Base-by-base conservation (phyloP, 805 yeast species). In the Jamesozyma gamospora region DNA sequence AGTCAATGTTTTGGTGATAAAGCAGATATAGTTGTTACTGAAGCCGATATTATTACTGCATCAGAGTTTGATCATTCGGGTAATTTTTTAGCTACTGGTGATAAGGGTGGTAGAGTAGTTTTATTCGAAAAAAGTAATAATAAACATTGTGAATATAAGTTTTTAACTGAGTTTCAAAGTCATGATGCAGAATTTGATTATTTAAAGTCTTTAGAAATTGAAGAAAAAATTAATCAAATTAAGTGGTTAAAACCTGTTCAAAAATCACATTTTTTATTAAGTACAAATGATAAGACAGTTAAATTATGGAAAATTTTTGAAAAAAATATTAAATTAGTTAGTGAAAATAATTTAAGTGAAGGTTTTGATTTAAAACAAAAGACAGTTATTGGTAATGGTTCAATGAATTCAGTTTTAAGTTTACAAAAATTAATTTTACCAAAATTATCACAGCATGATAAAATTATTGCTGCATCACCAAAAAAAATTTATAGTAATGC, bases 141-240 rank as follows among this genome's bases (percentile, higher is more conserved):
- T 49, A 62, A 81, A 73, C 53, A 72, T 37, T 88, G 96, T 63
- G 98, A 94, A 63, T 94, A 92, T 66, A 78, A 86, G 55, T 92
- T 92, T 65, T 81, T 84, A 56, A 92, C 97, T 16, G 99, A 92
- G 62, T 92, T 92, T 64, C 99, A 92, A 69, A 76, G 87, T 58
- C 99, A 92, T 65, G 99, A 92, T 64, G 96, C 97, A 9, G 98
- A 92, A 63, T 92, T 92, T 57, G 99, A 92, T 65, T 92, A 92
- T 65, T 71, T 92, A 48, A 92, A 94, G 66, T 82, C 95, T 18
- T 70, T 92, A 49, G 98, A 94, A 64, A 94, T 92, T 56, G 98
- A 92, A 65, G 99, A 92, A 66, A 90, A 90, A 63, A 94, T 92
- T 64, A 92, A 92, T 67, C 90, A 92, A 66, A 90, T 94, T 61